Base-by-base conservation (phyloP, 352 stramenopile genomes). In the Globisporangium paroecandrum region DNA sequence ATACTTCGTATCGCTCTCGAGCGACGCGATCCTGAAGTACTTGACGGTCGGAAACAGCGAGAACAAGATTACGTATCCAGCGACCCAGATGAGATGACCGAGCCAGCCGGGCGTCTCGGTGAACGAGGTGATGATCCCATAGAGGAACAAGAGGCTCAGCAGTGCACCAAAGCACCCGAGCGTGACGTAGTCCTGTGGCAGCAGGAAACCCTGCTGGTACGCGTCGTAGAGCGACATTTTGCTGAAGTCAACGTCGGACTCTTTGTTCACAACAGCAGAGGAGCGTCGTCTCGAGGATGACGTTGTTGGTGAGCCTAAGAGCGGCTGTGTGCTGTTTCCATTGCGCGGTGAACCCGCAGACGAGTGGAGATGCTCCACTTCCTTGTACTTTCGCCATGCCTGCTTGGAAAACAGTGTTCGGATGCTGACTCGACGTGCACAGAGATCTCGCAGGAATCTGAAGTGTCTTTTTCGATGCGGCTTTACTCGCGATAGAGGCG, bases 151-250 rank as follows among this genome's bases (percentile, higher is more conserved):
- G 1, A 93, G 64, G 4, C 67, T 67, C 8, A 95, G 61, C 8
- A 93, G 68, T 1, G 70, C 64, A 0, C 69, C 77, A 57, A 95
- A 93, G 27, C 76, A 89, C 0, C 77, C 72, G 9, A 95, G 70
- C 34, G 85, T 93, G 36, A 82, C 74, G 64, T 95, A 91, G 59
- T 95, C 87, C 29, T 93, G 77, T 0, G 85, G 83, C 5, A 95
- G 56, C 32, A 95, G 62, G 43, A 89, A 93, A 0, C 79, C 83
- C 65, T 91, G 77, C 27, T 75, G 77, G 54, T 82, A 93, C 0
- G 87, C 87, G 22, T 93, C 64, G 58, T 91, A 93, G 49, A 93
- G 58, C 24, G 81, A 87, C 83, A 95, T 91, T 20, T 74, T 84
- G 5, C 68, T 68, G 49, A 95, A 93, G 60, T 93, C 82, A 2